Conservation (phyloP, 192 early-diverging fungal species). For the Gamsiella multidivaricata region DNA sequence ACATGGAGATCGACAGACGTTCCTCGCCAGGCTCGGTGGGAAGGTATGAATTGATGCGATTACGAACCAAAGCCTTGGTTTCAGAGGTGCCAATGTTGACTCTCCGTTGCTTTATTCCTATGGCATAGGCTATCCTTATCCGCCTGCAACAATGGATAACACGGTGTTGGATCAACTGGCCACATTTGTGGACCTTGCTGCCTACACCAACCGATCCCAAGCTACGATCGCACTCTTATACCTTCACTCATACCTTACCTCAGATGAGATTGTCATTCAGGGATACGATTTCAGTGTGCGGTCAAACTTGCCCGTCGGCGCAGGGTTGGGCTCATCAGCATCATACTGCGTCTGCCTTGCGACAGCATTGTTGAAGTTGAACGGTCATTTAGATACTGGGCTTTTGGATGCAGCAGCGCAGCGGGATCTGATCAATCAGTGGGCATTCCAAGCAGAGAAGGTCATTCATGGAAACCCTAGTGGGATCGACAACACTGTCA, state of each 20-base stretch:
- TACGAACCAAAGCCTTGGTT: too few relatives aligned
- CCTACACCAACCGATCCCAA: constrained; percentile 39
- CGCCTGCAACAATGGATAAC: constrained; percentile 53
- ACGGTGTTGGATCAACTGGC: constrained; percentile 37
- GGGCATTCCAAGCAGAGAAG: constrained; percentile 93
- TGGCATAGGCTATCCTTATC: constrained; percentile 46
- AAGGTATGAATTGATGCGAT: constrained; percentile 39
- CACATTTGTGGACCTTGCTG: constrained; percentile 42
- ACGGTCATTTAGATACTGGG: constrained; percentile 32
- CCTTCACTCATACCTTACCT: constrained; percentile 67
- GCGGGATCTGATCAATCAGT: constrained; percentile 78
- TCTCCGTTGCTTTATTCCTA: too few relatives aligned
- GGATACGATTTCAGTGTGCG: constrained; percentile 74
- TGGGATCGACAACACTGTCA: constrained; percentile 94
- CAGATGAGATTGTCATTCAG: constrained; percentile 23
- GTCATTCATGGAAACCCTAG: constrained; percentile 96
- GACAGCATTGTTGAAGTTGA: constrained; percentile 71
- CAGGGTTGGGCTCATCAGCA: constrained; percentile 97
- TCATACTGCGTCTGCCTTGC: constrained; percentile 86
- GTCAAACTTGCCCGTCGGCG: constrained; percentile 88
- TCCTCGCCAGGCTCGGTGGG: constrained; percentile 43
- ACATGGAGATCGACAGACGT: constrained; percentile 49
- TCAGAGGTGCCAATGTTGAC: too few relatives aligned
- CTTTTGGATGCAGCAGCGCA: constrained; percentile 11
- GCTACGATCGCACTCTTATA: constrained; percentile 72